Base-by-base conservation (phyloP, 306 rosid genomes). In the Nissolia schottii region DNA sequence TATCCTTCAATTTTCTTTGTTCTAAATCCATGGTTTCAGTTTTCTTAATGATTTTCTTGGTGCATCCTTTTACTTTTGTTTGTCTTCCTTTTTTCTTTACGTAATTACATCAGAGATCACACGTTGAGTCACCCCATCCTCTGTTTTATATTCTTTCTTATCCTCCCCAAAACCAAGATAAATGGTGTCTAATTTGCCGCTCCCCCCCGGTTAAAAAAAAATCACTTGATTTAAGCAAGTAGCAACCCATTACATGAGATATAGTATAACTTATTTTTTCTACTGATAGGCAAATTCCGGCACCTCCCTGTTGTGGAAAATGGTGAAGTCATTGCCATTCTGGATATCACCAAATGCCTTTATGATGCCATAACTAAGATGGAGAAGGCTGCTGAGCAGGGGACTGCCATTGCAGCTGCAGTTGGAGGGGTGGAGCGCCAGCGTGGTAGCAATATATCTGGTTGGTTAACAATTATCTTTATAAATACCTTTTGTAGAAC, bases 241-340 rank as follows among this genome's bases (percentile, higher is more conserved):
- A 35, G 6, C 41, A 63, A 72, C 79, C 34, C 67, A 38, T 60
- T 46, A 28, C 34, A 10, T 66, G 71, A 53, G 20, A 20, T 54
- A 45, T 66, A 25, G 38, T 76, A 61, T 48, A 16, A 18, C 13
- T 25, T 15, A 18, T 15, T 25, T 15, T 31, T 67, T 62, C 67
- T 73, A 64, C 65, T 71, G 64, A 81, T 79, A 94, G 97, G 98
- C 50, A 94, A 89, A 85, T 94, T 94, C 75, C 89, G 98, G 82
- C 98, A 94, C 77, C 98, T 94, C 35, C 97, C 98, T 24, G 98
- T 94, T 18, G 98, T 94, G 51, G 97, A 94, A 82, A 91, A 82
- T 83, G 96, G 97, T 31, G 97, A 94, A 77, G 98, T 94, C 71
- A 86, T 91, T 75, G 98, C 97, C 78, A 75, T 94, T 82, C 68